These are phyloP conservation scores for Diaporthe vaccinii DNA, from an alignment of 2,329 filamentous ascomycete genomes.

Conservation along the genomic window DNA sequence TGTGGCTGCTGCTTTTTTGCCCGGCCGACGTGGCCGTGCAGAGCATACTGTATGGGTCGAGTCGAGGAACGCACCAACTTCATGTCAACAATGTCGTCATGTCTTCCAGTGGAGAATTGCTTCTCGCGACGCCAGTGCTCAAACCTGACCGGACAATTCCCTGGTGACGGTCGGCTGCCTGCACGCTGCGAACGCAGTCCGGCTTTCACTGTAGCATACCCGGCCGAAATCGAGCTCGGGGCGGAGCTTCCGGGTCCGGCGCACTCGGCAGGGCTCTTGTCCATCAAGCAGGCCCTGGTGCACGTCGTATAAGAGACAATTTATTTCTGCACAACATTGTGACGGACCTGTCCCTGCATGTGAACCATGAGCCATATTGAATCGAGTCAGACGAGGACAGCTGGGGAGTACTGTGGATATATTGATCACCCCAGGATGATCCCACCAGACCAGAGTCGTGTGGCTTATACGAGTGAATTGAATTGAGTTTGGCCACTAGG, in stretches of 20 bases:
- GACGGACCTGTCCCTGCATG: neutral
- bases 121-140: neutral
- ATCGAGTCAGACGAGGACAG: neutral
- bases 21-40: slow-evolving; percentile 26
- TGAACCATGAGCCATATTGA: neutral
- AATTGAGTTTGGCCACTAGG: slow-evolving; percentile 23
- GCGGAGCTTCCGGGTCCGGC: neutral
- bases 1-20: slow-evolving; percentile 32
- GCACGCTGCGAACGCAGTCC: neutral
- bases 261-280: too few relatives aligned
- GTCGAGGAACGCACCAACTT: neutral
- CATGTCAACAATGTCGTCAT: slow-evolving; percentile 12
- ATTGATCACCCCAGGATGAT: slow-evolving; percentile 17
- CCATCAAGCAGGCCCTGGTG: neutral
- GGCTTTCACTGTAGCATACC: neutral
- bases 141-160: neutral
- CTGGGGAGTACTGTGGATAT: neutral
- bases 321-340: neutral
- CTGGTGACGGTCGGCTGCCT: neutral
- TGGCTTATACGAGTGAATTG: slow-evolving; percentile 10
- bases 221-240: slow-evolving; percentile 6
- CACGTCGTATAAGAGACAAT: slow-evolving; percentile 8
- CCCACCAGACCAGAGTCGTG: slow-evolving; percentile 1
- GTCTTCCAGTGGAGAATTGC: neutral
- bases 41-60: slow-evolving; percentile 31